A percentile compares a stretch with the other conserved stretches of the same genome.
Conservation (phyloP, 140 eudicot genomes). For the Oenanthe javanica region DNA sequence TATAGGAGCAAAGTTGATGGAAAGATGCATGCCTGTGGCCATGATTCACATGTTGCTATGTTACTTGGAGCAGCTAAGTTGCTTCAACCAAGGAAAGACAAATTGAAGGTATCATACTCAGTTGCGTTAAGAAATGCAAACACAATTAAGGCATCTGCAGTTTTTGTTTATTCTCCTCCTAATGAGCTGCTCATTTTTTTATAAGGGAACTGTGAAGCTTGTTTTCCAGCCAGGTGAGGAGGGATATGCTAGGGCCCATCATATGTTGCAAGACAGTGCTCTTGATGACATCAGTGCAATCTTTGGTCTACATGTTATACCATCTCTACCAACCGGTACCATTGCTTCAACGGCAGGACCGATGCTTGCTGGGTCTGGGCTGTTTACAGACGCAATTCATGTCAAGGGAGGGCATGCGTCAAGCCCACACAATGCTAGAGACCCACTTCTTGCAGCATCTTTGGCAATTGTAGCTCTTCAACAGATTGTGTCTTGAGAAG, state of each 20-base stretch:
- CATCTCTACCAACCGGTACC: conserved; percentile 39
- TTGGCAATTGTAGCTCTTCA: conserved; percentile 48
- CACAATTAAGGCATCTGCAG: neutral
- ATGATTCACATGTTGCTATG: conserved; percentile 92
- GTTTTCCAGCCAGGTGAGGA: conserved; percentile 94
- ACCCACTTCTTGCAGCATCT: conserved; percentile 56
- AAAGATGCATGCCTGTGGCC: conserved; percentile 96
- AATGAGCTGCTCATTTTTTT: neutral
- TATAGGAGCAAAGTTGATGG: conserved; percentile 67
- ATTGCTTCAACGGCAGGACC: conserved; percentile 56
- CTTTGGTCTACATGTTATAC: conserved; percentile 66
- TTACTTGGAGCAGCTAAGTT: conserved; percentile 87
- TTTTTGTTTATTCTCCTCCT: neutral
- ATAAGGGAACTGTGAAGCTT: conserved; percentile 77
- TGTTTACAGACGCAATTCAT: conserved; percentile 39
- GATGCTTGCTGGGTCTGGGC: conserved; percentile 54
- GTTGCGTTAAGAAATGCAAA: neutral
- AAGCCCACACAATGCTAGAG: conserved; percentile 34
- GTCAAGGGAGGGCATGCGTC: conserved; percentile 50
- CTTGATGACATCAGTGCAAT: conserved; percentile 61
- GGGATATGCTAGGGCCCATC: conserved; percentile 77
- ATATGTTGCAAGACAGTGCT: conserved; percentile 64
- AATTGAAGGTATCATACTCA: conserved; percentile 46
- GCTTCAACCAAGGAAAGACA: conserved; percentile 46
- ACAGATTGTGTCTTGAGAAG: conserved; percentile 61